Base-by-base conservation (phyloP, 192 early-diverging fungal genomes). In the Umbelopsis ramanniana region DNA sequence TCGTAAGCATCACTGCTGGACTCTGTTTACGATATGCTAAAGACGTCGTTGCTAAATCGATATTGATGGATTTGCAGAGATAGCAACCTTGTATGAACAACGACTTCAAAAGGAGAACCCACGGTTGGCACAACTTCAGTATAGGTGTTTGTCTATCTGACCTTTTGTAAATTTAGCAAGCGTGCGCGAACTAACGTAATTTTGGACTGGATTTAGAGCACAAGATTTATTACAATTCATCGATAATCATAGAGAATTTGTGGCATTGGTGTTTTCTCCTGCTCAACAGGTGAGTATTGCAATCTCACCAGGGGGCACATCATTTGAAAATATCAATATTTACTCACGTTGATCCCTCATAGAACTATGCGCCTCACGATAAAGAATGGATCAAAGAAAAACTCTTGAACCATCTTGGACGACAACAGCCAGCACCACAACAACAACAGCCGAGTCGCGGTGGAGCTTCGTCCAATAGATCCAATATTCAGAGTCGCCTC, bases 191-290 rank as follows among this genome's bases (percentile, higher is more conserved):
- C 33, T 63, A 37, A 63, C 33, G 7, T 10, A 2, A 37, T 38
- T 17, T 37, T n/a, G 17, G 10, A 38, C 14, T 19, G 17, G 40
- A 43, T 43, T 43, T 48, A 75, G 74, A 66, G 74, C 74, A 17
- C 68, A 75, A 43, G 74, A 75, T 50, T 37, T 75, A 5, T 75
- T 75, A 33, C 33, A 55, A 71, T 75, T 70, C 23, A 75, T 75
- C 43, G 74, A 75, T 71, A 38, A 43, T n/a, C 70, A 75, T 46
- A 75, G 70, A 26, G 74, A 75, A n/a, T 75, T 75, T 70, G 74
- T 75, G 11, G 74, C 74, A 33, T 53, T 75, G 46, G 74, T 70
- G 9, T 75, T 75, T 52, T 35, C 63, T 40, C 68, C 68, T 33
- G 46, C 53, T 7, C 47, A 23, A 37, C 47, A 57, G 68, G 74